Evolutionary conservation across 306 rosid species (phyloP).

Genomic region (Casuarina glauca): DNA sequence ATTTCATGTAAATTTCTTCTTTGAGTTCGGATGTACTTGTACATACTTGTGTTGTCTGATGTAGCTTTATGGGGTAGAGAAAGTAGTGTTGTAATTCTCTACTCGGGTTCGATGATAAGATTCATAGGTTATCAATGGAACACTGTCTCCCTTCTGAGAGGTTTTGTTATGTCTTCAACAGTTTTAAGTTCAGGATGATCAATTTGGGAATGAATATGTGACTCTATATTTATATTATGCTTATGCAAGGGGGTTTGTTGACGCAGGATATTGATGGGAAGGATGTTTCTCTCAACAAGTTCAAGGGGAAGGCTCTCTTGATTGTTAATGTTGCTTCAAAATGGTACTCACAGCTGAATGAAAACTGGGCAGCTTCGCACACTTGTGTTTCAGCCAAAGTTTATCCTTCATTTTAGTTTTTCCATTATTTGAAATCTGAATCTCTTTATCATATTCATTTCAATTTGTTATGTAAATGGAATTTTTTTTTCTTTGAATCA

Average conservation of each 20-base stretch:
- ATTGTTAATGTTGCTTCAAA: slow-evolving; percentile 95
- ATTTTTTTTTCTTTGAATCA: slow-evolving; percentile 26
- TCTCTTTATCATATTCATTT: background rate
- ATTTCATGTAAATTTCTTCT: background rate
- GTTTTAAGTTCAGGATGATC: too few species aligned
- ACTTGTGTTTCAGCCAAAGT: slow-evolving; percentile 5
- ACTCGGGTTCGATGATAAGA: background rate
- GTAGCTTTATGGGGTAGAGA: background rate
- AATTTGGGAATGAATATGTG: too few species aligned
- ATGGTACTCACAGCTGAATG: slow-evolving; percentile 56
- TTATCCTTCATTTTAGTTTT: background rate
- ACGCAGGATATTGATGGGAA: too few species aligned
- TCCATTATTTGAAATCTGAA: background rate
- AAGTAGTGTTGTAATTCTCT: background rate
- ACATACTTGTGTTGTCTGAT: background rate
- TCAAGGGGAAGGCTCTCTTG: slow-evolving; percentile 81
- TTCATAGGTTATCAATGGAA: background rate
- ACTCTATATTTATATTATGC: too few species aligned
- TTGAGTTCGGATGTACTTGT: background rate
- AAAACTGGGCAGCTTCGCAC: slow-evolving; percentile 3
- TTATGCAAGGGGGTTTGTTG: too few species aligned
- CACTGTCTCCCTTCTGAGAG: too few species aligned
- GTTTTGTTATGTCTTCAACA: too few species aligned
- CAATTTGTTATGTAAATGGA: slow-evolving; percentile 3
- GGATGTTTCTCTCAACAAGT: too few species aligned